Evolutionary conservation across 2,329 filamentous ascomycete species (phyloP), one percentile per base, ranked within the genome.

Genomic region (Huntiella abstrusa): DNA sequence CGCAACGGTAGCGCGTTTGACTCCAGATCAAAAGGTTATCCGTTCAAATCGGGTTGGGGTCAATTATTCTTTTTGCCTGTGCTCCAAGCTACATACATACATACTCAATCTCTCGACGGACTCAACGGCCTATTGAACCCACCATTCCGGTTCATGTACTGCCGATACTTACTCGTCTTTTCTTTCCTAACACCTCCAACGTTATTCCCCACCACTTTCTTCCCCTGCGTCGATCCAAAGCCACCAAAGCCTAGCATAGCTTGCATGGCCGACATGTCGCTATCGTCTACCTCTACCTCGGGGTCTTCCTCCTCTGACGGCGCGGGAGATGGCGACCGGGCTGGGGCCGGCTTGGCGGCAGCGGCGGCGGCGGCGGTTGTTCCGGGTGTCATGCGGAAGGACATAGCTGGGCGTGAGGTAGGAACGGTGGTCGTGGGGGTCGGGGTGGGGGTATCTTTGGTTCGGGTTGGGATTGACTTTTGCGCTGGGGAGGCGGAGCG

Each of bases 81-180:
- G 2, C 12, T 37, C 36, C 17, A 16, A 43, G 4, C 33, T 44
- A 39, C 16, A 13, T 36, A 16, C 15, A 17, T 44, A 39, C 16
- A 13, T 36, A 16, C 15, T 22, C 33, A 47, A 34, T 37, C 42
- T 43, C 66, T 55, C 15, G 60, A 59, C 15, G 75, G 76, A 60
- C 78, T 82, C 45, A 87, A 64, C 40, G 83, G 82, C 55, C 83
- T 64, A 59, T 88, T 91, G 66, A 91, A 91, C 4, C 83, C 83
- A 47, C 83, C 83, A 44, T 77, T 68, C 48, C 83, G 73, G 58
- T 91, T 91, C 77, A 98, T 98, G 62, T 98, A 98, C 71, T 98
- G 91, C 54, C 91, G 73, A 58, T 95, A 96, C 67, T 92, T 75
- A 11, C 80, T 83, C 74, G 85, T 87, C 75, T 94, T 95, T 64